phyloP scores from a whole-genome alignment of 495 filamentous ascomycete species.

The Bacidia gigantensis region DNA sequence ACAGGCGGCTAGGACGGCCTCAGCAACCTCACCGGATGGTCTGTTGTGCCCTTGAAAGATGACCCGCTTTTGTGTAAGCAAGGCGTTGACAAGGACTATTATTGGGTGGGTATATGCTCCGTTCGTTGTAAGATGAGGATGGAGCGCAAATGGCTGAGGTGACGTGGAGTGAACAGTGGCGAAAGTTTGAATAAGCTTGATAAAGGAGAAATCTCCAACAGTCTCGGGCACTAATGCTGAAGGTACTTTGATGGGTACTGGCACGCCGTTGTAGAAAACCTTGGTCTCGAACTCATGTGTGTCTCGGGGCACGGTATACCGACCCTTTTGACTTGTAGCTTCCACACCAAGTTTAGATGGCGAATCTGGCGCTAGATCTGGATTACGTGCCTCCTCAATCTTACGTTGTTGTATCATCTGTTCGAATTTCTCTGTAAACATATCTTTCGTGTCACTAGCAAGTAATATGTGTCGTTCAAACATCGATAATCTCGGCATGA shows the following conservation, averaged over 20 bases:
- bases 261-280: conserved; percentile 88
- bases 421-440: conserved; percentile 96
- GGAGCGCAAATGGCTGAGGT: conserved; percentile 74
- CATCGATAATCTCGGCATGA: conserved; percentile 75
- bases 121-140: conserved; percentile 86
- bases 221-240: conserved; percentile 88
- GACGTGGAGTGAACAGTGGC: conserved; percentile 62
- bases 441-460: conserved; percentile 80
- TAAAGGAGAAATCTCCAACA: conserved; percentile 91
- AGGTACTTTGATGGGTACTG: conserved; percentile 90
- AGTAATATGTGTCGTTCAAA: conserved; percentile 81
- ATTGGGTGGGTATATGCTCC: conserved; percentile 51
- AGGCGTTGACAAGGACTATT: conserved; percentile 40
- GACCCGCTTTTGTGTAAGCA: conserved; percentile 92
- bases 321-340: conserved; percentile 37
- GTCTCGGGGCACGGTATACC: conserved; percentile 66
- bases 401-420: conserved; percentile 68
- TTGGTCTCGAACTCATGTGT: conserved; percentile 95
- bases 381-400: conserved; percentile 30
- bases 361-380: conserved; percentile 19
- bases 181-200: conserved; percentile 94
- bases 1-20: conserved; percentile 87
- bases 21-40: conserved; percentile 85
- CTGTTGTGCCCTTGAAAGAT: conserved; percentile 92
- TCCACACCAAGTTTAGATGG: conserved; percentile 22